Evolutionary conservation across 2,329 filamentous ascomycete species (phyloP), one percentile per base, ranked within the genome.

Genomic region (Diplodia seriata): DNA sequence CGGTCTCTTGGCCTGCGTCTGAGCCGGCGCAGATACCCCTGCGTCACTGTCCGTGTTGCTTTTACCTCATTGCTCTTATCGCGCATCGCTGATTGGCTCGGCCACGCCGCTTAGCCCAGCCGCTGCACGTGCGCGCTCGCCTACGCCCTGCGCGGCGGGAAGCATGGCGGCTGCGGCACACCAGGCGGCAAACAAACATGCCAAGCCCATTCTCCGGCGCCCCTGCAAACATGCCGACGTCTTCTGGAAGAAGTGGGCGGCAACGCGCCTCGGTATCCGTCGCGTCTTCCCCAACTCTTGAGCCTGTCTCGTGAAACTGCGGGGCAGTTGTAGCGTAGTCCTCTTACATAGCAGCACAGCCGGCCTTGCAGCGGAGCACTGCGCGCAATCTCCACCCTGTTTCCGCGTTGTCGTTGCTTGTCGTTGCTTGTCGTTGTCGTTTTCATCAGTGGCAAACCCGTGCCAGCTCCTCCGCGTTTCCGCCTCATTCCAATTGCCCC

Each of bases 51-150:
- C n/a, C 47, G 59, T 63, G 33, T 63, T 63, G 59, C 23, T 51
- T 38, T 63, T 63, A 51, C 43, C 43, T 63, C 59, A 63, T 63
- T 31, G 23, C 43, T 57, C 64, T 66, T 66, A 66, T 66, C 64
- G 64, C 14, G 3, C 2, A 11, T 33, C 20, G 4, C 40, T 66
- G 38, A 66, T 56, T 66, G 53, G 63, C 9, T 29, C 23, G 63
- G 11, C 31, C 23, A 4, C 33, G 43, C 31, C 26, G 38, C 36
- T 7, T 33, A n/a, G 33, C 33, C n/a, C 54, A 23, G 54, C 33
- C 23, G 12, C 43, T 26, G 40, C 57, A 50, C 57, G 56, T 61
- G 56, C 56, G 56, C 40, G 38, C 38, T 26, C 56, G 56, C 56
- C 56, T 61, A 47, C 56, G 56, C 38, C 56, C 56, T 49, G 12